Evolutionary conservation across 108 stramenopile genomes (phyloP), one percentile per base, ranked within the genome.

Genomic region (Cyclostephanos invisitatus): DNA sequence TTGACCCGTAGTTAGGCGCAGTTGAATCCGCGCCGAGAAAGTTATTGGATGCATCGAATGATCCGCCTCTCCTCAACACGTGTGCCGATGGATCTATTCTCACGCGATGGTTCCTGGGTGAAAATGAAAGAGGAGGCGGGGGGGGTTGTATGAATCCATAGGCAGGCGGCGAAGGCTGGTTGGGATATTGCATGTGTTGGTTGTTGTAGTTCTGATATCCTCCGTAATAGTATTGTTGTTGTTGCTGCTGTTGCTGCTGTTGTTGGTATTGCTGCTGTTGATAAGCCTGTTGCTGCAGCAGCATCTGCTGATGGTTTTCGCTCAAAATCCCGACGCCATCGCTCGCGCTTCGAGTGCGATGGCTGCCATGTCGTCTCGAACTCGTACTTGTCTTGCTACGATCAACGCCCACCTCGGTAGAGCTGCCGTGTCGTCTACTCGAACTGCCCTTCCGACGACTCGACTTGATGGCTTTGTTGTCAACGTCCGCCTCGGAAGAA

Each of bases 251-350:
- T 2, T 54, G 53, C 0, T 27, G 17, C 21, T 72, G 70, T 22
- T 72, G 69, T 18, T 72, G 44, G 47, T 53, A 36, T 20, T 27
- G 37, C 14, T 55, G 44, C 11, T 15, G 44, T 15, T 46, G 44
- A 2, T 46, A 15, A 15, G 14, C 2, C 1, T 14, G 17, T 25
- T 66, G 65, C 50, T 70, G 69, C 44, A 8, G 36, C 36, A 37
- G 36, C 37, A 56, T 56, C 22, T 70, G 67, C 32, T 70, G 35
- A 38, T 47, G 59, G 17, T 62, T 53, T 62, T 77, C 70, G 2
- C 60, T 49, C 67, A 78, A 68, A 44, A 68, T 32, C 22, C 66
- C 49, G 37, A 72, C 78, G 36, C 71, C 71, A 49, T 78, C 78
- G 60, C 66, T 67, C 20, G 48, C 44, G 49, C 65, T 59, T 9